phyloP scores from a whole-genome alignment of 2,329 filamentous ascomycete species.

The Chaetomiaceae sp. region DNA sequence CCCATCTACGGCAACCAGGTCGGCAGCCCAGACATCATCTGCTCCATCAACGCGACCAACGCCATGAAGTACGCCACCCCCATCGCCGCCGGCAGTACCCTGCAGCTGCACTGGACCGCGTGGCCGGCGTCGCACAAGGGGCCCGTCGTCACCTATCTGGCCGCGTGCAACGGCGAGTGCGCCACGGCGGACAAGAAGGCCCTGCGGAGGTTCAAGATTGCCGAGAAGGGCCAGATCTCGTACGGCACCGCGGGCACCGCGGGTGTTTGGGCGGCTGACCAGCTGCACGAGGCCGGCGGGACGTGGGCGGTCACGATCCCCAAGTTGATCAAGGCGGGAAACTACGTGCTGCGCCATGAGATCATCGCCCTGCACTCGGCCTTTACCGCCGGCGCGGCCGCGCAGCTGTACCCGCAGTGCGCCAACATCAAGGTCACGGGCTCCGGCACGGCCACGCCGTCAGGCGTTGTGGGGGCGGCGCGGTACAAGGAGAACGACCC shows the following conservation, averaged over 20 bases:
- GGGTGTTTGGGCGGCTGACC: slow-evolving; percentile 1
- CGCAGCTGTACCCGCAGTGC: slow-evolving; percentile 4
- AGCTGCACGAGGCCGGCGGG: slow-evolving; percentile 2
- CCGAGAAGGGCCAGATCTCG: slow-evolving; percentile 1
- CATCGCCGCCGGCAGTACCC: not conserved
- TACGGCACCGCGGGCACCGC: not conserved
- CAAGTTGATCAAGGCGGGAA: not conserved
- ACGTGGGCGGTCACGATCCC: slow-evolving; percentile 2
- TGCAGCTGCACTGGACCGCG: not conserved
- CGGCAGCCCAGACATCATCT: no score
- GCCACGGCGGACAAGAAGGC: not conserved
- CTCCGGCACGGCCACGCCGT: not conserved
- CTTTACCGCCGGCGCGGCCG: not conserved
- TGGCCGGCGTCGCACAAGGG: not conserved
- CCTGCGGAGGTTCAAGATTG: slow-evolving; percentile 3
- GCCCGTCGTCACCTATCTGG: slow-evolving; percentile 1
- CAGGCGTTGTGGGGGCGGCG: no score
- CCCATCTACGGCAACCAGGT: no score
- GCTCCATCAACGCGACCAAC: no score
- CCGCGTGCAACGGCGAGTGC: slow-evolving; percentile 4
- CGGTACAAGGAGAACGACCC: no score
- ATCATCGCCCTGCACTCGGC: slow-evolving; percentile 2
- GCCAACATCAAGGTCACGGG: slow-evolving; percentile 5
- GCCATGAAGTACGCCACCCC: no score
- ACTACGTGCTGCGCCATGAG: slow-evolving; percentile 6